Evolutionary conservation across 1,284 basidiomycete genomes (phyloP), one percentile per base, ranked within the genome.

Genomic region (Ustilago tritici): DNA sequence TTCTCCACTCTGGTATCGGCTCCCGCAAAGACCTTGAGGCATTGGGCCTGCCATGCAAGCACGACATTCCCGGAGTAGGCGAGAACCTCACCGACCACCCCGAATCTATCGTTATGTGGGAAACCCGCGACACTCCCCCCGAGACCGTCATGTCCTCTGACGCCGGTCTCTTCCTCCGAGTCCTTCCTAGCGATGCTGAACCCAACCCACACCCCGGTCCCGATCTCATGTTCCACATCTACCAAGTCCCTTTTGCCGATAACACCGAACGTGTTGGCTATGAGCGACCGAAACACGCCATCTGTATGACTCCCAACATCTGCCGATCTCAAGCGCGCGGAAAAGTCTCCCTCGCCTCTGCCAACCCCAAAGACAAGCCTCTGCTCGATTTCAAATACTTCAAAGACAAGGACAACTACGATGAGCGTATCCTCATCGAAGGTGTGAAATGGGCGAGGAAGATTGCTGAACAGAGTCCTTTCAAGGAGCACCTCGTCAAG

Each of bases 1-100:
- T 90, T 1, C 88, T 90, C 53, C 84, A 89, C 23, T 89, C 89
- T 0, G 90, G 89, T 3, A 88, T 90, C 34, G 90, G 90, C 14
- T 83, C 87, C 28, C 80, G 78, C 6, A 79, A 84, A 10, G 83
- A 90, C 7, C 82, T 90, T 4, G 82, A 86, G 41, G 80, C 71
- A 31, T 74, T 89, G 5, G 88, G 88, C 2, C 82, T 90, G 40
- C 74, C 85, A 2, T 74, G 87, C 40, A 86, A 87, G 61, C 73
- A 88, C 57, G 84, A 88, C 34, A 83, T 90, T 8, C 87, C 88
- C 4, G 89, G 89, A 6, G 89, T 90, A 1, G 90, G 89, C 5
- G 85, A 85, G 68, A 90, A 90, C 78, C 82, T 89, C 7, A 89
- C 89, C 56, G 90, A 90, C 61, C 89, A 90, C 65, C 85, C 85